Evolutionary conservation across 108 stramenopile species (phyloP).

Genomic region (Discostella stelligeroides): DNA sequence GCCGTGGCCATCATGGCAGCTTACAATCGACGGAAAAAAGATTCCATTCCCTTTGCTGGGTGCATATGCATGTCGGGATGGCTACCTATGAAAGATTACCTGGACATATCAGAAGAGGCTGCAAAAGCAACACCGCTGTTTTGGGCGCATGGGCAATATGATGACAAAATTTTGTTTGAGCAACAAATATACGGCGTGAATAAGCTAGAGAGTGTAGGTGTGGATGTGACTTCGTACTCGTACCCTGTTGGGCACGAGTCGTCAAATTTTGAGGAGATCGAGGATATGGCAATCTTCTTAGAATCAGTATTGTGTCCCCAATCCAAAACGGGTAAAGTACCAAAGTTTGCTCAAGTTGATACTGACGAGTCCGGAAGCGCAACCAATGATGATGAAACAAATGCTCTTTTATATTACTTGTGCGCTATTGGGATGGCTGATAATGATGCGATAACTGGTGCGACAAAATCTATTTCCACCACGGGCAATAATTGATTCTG

Average conservation of each 20-base stretch:
- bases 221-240: slow-evolving; percentile 37
- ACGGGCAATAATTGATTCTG: no score
- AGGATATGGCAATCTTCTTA: slow-evolving; percentile 43
- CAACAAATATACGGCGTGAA: slow-evolving; percentile 52
- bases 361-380: slow-evolving; percentile 8
- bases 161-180: slow-evolving; percentile 56
- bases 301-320: slow-evolving; percentile 24
- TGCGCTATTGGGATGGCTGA: slow-evolving; percentile 33
- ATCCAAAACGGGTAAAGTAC: slow-evolving; percentile 1
- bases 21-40: slow-evolving; percentile 37
- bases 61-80: slow-evolving; percentile 48
- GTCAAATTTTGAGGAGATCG: slow-evolving; percentile 49
- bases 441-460: not conserved
- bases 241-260: slow-evolving; percentile 52
- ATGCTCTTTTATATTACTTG: slow-evolving; percentile 42
- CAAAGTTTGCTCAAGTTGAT: slow-evolving; percentile 14
- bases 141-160: slow-evolving; percentile 52
- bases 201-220: slow-evolving; percentile 37
- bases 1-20: slow-evolving; percentile 52
- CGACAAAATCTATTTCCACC: not conserved
- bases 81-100: slow-evolving; percentile 50
- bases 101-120: slow-evolving; percentile 33
- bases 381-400: slow-evolving; percentile 22
- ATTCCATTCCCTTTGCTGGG: slow-evolving; percentile 45
- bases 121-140: slow-evolving; percentile 41